Evolutionary conservation across 2,329 filamentous ascomycete genomes (phyloP).

Genomic region (Penicillium sp.): DNA sequence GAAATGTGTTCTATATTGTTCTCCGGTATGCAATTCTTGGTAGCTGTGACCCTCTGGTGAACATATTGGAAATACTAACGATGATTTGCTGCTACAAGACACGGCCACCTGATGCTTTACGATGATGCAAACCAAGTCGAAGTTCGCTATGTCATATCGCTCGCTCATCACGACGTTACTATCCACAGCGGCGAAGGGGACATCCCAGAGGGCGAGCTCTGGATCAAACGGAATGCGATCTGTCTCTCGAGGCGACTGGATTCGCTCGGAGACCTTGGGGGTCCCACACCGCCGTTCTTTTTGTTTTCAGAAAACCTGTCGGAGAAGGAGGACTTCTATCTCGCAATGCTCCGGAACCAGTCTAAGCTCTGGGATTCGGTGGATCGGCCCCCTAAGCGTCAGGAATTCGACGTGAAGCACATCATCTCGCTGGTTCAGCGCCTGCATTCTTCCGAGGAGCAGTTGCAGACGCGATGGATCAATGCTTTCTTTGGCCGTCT

Average conservation of each 20-base stretch:
- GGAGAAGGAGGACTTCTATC: slow-evolving; percentile 98
- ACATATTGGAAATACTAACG: slow-evolving; percentile 16
- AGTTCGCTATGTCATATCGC: slow-evolving; percentile 91
- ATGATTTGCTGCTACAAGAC: slow-evolving; percentile 52
- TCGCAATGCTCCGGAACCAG: slow-evolving; percentile 83
- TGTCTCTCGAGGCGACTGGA: slow-evolving; percentile 69
- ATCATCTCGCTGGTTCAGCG: slow-evolving; percentile 88
- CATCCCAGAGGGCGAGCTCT: slow-evolving; percentile 89
- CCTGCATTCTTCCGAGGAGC: slow-evolving; percentile 88
- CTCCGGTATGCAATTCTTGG: slow-evolving; percentile 62
- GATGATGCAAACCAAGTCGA: slow-evolving; percentile 94
- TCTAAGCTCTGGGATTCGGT: slow-evolving; percentile 64
- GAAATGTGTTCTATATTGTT: slow-evolving; percentile 92
- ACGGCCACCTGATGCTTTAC: slow-evolving; percentile 96
- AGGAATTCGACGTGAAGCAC: slow-evolving; percentile 79
- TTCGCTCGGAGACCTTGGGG: slow-evolving; percentile 54
- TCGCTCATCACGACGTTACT: slow-evolving; percentile 79
- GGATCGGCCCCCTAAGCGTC: slow-evolving; percentile 65
- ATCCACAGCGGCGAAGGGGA: slow-evolving; percentile 77
- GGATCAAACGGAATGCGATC: slow-evolving; percentile 91
- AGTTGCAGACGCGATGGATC: slow-evolving; percentile 86
- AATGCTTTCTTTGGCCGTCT: slow-evolving; percentile 88
- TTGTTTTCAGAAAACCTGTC: slow-evolving; percentile 94
- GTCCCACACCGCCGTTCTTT: slow-evolving; percentile 79
- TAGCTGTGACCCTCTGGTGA: neutral